These are phyloP conservation scores for Ensete glaucum DNA, from an alignment of 176 grass and related monocot species.

Conservation along the genomic window DNA sequence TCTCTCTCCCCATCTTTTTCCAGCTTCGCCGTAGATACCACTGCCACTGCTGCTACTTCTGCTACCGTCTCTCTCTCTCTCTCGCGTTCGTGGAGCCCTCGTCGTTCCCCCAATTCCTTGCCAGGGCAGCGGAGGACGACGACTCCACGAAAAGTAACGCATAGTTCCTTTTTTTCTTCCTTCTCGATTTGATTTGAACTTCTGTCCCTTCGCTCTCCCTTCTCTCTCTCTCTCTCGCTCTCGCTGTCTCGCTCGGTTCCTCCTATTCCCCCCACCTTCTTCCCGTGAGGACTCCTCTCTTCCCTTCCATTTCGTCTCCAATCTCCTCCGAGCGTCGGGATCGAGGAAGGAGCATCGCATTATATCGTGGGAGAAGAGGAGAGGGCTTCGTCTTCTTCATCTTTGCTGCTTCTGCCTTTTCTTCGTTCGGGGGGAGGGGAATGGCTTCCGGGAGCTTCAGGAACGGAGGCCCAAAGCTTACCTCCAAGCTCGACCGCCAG, in stretches of 20 bases:
- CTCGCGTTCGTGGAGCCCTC: neutral
- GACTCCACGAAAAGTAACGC: neutral
- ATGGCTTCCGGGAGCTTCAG: slow-evolving; percentile 24
- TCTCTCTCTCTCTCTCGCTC: neutral
- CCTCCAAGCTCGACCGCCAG: slow-evolving; percentile 46
- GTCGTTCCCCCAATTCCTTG: neutral
- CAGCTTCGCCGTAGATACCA: neutral
- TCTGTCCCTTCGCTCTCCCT: too few relatives aligned
- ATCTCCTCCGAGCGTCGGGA: neutral
- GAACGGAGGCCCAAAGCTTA: slow-evolving; percentile 47
- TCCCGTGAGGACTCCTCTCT: neutral
- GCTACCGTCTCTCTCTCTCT: neutral
- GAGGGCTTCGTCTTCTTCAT: too few relatives aligned
- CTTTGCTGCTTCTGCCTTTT: neutral
- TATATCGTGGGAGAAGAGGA: too few relatives aligned
- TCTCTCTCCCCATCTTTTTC: neutral
- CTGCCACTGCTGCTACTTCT: neutral
- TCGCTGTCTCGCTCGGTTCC: neutral
- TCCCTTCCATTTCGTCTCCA: neutral
- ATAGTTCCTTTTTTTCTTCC: too few relatives aligned
- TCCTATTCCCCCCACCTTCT: neutral
- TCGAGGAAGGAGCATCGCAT: neutral
- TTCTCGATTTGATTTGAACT: slow-evolving; percentile 2
- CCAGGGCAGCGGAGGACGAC: neutral
- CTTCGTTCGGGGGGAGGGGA: neutral